These are phyloP conservation scores for Sclerotinia spermophila DNA, from an alignment of 2,329 filamentous ascomycete species.

Conservation along the genomic window DNA sequence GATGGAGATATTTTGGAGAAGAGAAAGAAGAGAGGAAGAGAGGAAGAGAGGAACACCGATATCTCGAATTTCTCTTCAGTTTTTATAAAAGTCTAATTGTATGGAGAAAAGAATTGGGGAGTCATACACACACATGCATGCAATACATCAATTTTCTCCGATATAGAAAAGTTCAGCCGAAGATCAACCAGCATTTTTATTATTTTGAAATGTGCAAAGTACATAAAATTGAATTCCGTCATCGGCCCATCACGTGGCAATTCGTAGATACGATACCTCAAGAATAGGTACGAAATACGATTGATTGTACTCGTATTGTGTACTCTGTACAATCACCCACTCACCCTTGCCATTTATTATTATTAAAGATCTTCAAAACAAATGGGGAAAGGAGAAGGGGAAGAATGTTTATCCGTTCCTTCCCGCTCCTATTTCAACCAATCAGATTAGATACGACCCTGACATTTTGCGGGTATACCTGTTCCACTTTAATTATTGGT, in stretches of 20 bases:
- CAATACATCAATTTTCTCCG: background rate
- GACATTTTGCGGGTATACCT: no score
- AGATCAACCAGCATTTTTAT: background rate
- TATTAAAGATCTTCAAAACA: background rate
- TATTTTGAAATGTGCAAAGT: no score
- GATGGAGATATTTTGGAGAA: background rate
- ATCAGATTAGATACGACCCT: background rate
- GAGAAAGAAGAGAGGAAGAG: background rate
- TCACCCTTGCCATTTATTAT: background rate
- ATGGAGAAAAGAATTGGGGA: background rate
- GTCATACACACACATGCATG: background rate
- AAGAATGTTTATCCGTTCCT: background rate
- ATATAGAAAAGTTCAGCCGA: background rate
- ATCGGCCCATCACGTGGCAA: background rate
- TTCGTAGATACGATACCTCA: background rate
- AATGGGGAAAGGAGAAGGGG: background rate
- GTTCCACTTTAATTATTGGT: background rate
- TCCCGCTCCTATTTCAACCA: background rate
- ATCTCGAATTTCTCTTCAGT: background rate
- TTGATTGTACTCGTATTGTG: no score
- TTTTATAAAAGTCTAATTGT: background rate
- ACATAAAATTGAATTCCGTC: background rate
- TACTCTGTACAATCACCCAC: background rate
- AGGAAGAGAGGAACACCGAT: no score
- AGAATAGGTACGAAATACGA: no score